Conservation (phyloP, 208 protist genomes). For the Entamoeba dispar region DNA sequence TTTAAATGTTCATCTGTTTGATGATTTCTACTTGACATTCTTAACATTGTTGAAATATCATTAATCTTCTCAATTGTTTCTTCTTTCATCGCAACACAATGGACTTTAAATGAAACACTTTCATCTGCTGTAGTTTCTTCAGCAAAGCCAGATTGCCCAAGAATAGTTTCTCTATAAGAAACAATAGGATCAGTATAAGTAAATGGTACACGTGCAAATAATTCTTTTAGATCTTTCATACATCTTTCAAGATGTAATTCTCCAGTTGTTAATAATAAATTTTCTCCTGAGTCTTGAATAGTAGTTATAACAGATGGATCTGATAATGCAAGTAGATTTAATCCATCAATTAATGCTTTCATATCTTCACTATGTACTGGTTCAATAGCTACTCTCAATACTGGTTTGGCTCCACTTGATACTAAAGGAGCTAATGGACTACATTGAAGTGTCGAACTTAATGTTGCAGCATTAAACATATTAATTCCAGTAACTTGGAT, state of each 20-base stretch:
- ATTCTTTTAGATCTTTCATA: slow-evolving; percentile 59
- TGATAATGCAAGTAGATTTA: slow-evolving; percentile 70
- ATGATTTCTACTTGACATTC: background rate
- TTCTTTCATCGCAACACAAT: background rate
- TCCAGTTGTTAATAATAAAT: slow-evolving; percentile 72
- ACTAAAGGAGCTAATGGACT: slow-evolving; percentile 42
- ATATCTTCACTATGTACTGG: slow-evolving; percentile 48
- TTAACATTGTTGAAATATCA: background rate
- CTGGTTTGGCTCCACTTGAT: slow-evolving; percentile 54
- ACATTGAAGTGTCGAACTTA: background rate
- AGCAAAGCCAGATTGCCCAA: background rate
- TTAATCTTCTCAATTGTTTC: background rate
- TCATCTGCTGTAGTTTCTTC: background rate
- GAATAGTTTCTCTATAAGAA: slow-evolving; percentile 52
- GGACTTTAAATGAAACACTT: background rate
- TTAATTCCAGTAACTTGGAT: background rate
- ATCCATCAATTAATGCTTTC: slow-evolving; percentile 45
- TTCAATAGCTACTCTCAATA: slow-evolving; percentile 62
- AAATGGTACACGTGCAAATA: slow-evolving; percentile 50
- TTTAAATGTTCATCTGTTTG: background rate
- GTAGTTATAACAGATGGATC: slow-evolving; percentile 70
- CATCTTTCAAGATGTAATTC: slow-evolving; percentile 81
- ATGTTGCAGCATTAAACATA: background rate
- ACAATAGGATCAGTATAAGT: slow-evolving; percentile 54
- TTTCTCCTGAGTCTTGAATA: slow-evolving; percentile 71